phyloP scores from a whole-genome alignment of 228 moss, liverwort and hornwort species.

The Sphagnum fallax region DNA sequence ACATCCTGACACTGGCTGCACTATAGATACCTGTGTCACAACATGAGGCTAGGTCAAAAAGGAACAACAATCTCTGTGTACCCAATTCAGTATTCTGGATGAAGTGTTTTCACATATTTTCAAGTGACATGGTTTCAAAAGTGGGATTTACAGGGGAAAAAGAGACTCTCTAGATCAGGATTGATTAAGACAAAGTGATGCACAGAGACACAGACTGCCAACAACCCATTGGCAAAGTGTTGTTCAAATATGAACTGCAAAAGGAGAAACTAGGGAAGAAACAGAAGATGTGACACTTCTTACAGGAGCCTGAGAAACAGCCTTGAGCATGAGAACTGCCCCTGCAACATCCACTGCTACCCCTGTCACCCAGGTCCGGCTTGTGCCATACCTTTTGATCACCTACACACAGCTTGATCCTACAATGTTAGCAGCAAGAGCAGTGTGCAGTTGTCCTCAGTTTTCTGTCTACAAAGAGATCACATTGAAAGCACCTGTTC shows the following conservation, averaged over 20 bases:
- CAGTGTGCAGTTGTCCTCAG: neutral
- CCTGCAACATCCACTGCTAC: conserved; percentile 79
- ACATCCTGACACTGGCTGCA: conserved; percentile 96
- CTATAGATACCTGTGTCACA: conserved; percentile 69
- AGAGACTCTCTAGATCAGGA: no score
- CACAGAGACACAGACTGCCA: no score
- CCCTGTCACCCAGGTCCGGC: conserved; percentile 82
- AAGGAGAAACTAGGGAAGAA: conserved; percentile 12
- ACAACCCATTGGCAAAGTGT: no score
- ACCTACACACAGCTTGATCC: conserved; percentile 36
- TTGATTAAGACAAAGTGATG: no score
- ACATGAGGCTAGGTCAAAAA: neutral
- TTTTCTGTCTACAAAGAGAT: neutral
- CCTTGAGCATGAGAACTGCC: conserved; percentile 85
- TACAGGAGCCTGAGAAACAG: conserved; percentile 98
- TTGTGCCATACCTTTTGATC: conserved; percentile 65
- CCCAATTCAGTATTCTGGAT: neutral
- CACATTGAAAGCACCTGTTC: neutral
- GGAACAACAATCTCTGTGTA: neutral
- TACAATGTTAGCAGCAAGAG: neutral
- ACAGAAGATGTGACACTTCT: conserved; percentile 39
- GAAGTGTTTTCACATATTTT: no score
- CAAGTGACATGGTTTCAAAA: no score
- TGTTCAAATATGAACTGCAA: neutral
- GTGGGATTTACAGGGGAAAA: no score